Base-by-base conservation (phyloP, 108 stramenopile species). In the Epipyxis sp. region DNA sequence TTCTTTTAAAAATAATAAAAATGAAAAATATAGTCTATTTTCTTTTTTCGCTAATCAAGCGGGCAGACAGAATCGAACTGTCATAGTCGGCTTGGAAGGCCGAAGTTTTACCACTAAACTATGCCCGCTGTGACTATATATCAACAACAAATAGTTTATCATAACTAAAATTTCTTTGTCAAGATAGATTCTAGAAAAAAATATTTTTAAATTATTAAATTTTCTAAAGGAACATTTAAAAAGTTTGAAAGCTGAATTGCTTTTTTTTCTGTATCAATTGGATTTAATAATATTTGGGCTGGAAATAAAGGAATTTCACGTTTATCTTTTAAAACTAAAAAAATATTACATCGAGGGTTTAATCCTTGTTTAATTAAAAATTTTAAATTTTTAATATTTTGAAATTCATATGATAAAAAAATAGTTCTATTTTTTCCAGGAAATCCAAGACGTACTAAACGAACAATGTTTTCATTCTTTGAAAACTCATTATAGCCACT, bases 401-500 rank as follows among this genome's bases (percentile, higher is more conserved):
- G 20, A 32, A 65, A 65, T 65, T 65, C 34, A 65, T 65, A 65
- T 65, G 61, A 65, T 32, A 65, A 32, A 65, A 65, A 65, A 65
- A 65, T 65, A 32, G 20, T 65, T 65, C 61, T 65, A 65, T 65
- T 65, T 65, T 65, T 65, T 65, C 61, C 61, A 65, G 61, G 61
- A 65, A 65, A 65, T 65, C 61, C 61, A 32, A 65, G 34, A 32
- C 61, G 20, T 32, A 65, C 61, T 65, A 65, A 32, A 65, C 34
- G 20, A 65, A 65, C 34, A 32, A 32, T 65, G 20, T 65, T 32
- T 32, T 65, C 61, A 65, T 32, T 65, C 34, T 65, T 65, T 65
- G 61, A 65, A 65, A 32, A 65, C 61, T 65, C 61, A 65, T 65
- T 65, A 65, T 65, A 65, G 61, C 61, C 61, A 65, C 61, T 65